Evolutionary conservation across 768 basidiomycete genomes (phyloP).

Genomic region (Rhodocollybia butyracea): DNA sequence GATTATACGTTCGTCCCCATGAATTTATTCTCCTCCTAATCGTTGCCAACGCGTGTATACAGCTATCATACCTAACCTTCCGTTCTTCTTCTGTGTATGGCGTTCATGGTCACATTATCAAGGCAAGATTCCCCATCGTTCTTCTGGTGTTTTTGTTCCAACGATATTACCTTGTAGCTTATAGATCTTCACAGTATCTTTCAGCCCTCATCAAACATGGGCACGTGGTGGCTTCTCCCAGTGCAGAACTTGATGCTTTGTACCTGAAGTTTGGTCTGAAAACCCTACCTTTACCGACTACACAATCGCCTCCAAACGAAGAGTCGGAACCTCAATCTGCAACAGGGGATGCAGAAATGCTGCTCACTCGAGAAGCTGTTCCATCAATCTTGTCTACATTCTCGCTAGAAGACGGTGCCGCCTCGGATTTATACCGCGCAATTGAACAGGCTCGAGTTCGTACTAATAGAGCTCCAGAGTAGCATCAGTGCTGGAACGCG

Average conservation of each 20-base stretch:
- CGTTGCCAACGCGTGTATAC: background rate
- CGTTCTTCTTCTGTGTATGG: constrained; percentile 85
- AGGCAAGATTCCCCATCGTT: constrained; percentile 38
- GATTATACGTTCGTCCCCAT: constrained; percentile 60
- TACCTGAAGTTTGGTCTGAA: constrained; percentile 35
- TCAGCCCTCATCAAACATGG: constrained; percentile 53
- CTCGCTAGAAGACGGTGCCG: constrained; percentile 39
- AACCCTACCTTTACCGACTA: constrained; percentile 3
- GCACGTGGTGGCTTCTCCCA: constrained; percentile 54
- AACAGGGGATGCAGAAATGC: constrained; percentile 17
- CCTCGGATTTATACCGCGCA: constrained; percentile 57
- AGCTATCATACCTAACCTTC: constrained; percentile 83
- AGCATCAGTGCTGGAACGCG: background rate
- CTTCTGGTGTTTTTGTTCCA: background rate
- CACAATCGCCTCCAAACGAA: constrained; percentile 7
- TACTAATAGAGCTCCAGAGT: background rate
- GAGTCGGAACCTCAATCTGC: background rate
- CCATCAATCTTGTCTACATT: constrained; percentile 47
- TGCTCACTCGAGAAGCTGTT: constrained; percentile 53
- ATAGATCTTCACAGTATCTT: constrained; percentile 68
- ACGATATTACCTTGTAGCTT: constrained; percentile 38
- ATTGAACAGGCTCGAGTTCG: constrained; percentile 48
- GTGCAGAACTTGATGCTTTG: constrained; percentile 51
- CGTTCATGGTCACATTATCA: constrained; percentile 82
- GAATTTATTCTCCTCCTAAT: background rate